Evolutionary conservation across 2,329 filamentous ascomycete genomes (phyloP).

Genomic region (Dactylellina drechsleri): DNA sequence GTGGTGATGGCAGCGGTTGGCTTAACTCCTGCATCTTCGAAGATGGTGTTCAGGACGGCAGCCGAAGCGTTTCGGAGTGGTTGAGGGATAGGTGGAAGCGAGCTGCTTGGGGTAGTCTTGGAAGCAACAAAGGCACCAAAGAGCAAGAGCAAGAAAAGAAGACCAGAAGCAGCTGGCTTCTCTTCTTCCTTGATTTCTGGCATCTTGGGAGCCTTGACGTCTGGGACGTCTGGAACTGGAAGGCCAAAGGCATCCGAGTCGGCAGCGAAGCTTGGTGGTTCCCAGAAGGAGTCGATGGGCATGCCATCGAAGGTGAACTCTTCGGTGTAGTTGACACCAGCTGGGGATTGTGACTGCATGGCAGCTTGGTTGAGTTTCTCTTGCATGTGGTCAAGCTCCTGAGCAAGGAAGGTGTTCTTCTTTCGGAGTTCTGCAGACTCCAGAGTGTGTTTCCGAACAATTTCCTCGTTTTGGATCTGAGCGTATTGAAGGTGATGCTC

Average conservation of each 20-base stretch:
- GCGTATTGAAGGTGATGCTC: slow-evolving; percentile 79
- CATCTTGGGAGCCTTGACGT: slow-evolving; percentile 64
- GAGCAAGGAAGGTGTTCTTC: slow-evolving; percentile 84
- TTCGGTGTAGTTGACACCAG: slow-evolving; percentile 68
- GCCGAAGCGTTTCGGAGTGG: slow-evolving; percentile 82
- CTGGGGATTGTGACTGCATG: slow-evolving; percentile 63
- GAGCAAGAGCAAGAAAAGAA: slow-evolving; percentile 78
- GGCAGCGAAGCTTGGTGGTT: slow-evolving; percentile 76
- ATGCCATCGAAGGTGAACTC: slow-evolving; percentile 87
- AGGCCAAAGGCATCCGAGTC: slow-evolving; percentile 71
- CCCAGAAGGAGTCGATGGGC: slow-evolving; percentile 83
- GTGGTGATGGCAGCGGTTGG: slow-evolving; percentile 56
- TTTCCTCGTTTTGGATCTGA: slow-evolving; percentile 87
- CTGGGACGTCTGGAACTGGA: slow-evolving; percentile 56
- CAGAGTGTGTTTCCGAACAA: slow-evolving; percentile 86
- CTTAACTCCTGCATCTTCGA: slow-evolving; percentile 78
- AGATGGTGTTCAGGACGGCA: slow-evolving; percentile 79
- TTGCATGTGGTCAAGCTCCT: slow-evolving; percentile 71
- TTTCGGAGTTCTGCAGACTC: slow-evolving; percentile 92
- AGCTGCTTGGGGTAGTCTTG: slow-evolving; percentile 76
- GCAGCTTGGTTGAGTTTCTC: slow-evolving; percentile 69
- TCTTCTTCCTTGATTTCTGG: slow-evolving; percentile 71
- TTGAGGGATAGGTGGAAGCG: slow-evolving; percentile 80
- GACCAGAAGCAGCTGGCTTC: slow-evolving; percentile 77
- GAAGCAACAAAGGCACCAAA: slow-evolving; percentile 96